These are phyloP conservation scores for Pseudocercospora crystallina DNA, from an alignment of 2,329 filamentous ascomycete species.

Conservation along the genomic window DNA sequence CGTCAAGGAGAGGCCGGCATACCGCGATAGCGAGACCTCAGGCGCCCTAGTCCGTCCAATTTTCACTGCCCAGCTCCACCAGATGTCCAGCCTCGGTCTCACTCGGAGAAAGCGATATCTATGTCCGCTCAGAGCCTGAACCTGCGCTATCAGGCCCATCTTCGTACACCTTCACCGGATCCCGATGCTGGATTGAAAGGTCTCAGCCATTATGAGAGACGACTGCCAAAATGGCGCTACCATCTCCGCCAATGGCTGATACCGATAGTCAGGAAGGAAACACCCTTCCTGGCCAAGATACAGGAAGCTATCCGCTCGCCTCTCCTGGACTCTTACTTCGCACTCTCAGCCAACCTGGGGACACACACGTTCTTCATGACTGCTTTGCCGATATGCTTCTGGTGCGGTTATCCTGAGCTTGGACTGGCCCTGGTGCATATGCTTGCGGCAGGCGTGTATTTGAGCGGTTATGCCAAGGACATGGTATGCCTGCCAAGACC, in stretches of 20 bases:
- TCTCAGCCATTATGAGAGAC: constrained; percentile 63
- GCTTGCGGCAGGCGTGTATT: constrained; percentile 66
- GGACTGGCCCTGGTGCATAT: constrained; percentile 68
- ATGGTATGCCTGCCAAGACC: constrained; percentile 88
- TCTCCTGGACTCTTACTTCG: constrained; percentile 91
- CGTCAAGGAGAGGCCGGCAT: neutral
- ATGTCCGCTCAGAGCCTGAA: constrained; percentile 22
- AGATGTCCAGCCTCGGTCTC: constrained; percentile 21
- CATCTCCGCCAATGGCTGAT: constrained; percentile 75
- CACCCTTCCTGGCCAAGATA: constrained; percentile 84
- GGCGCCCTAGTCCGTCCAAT: neutral
- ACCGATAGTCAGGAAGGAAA: constrained; percentile 90
- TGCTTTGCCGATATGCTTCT: constrained; percentile 89
- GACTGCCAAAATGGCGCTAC: constrained; percentile 87
- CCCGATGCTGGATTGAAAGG: constrained; percentile 75
- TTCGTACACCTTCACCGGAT: constrained; percentile 32
- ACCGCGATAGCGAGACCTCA: neutral
- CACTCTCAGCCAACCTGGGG: constrained; percentile 90
- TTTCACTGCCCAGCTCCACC: neutral
- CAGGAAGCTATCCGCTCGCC: constrained; percentile 79
- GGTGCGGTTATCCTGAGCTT: constrained; percentile 84
- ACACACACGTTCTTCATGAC: constrained; percentile 99
- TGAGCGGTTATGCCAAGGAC: constrained; percentile 90
- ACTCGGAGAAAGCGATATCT: constrained; percentile 6
- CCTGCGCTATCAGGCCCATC: constrained; percentile 28